phyloP scores from a whole-genome alignment of 2,329 filamentous ascomycete genomes.

The Monosporascus sp. region DNA sequence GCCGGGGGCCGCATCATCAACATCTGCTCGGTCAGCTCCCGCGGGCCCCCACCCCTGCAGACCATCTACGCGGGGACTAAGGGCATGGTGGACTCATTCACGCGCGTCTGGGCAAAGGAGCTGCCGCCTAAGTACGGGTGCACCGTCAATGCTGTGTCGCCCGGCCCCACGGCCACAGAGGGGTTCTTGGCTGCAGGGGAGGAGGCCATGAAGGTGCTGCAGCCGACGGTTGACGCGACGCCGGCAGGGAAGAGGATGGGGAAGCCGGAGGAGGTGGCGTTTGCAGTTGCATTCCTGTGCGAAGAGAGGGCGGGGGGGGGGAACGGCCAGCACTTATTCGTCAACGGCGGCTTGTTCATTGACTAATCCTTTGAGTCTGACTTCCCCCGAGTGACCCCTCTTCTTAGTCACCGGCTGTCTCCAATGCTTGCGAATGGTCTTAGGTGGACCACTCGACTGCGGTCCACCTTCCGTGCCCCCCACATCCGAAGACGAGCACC shows the following conservation, averaged over 20 bases:
- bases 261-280: slow-evolving; percentile 40
- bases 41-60: slow-evolving; percentile 29
- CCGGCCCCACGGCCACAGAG: slow-evolving; percentile 28
- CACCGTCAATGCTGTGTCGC: slow-evolving; percentile 39
- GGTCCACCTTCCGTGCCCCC: no score
- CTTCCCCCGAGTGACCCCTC: no score
- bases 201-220: slow-evolving; percentile 34
- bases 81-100: slow-evolving; percentile 44
- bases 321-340: slow-evolving; percentile 28
- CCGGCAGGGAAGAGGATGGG: slow-evolving; percentile 37
- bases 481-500: no score
- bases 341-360: no score
- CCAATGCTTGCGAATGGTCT: no score
- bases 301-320: slow-evolving; percentile 39
- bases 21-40: slow-evolving; percentile 32
- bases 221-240: slow-evolving; percentile 36
- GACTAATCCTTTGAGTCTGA: no score
- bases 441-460: no score
- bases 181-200: slow-evolving; percentile 26
- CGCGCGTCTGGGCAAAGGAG: slow-evolving; percentile 37
- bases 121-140: slow-evolving; percentile 38
- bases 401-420: no score
- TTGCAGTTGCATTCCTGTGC: slow-evolving; percentile 38
- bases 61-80: slow-evolving; percentile 46
- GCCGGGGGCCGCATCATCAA: slow-evolving; percentile 36